Evolutionary conservation across 768 basidiomycete genomes (phyloP), one percentile per base, ranked within the genome.

Genomic region (Paxillus involutus): DNA sequence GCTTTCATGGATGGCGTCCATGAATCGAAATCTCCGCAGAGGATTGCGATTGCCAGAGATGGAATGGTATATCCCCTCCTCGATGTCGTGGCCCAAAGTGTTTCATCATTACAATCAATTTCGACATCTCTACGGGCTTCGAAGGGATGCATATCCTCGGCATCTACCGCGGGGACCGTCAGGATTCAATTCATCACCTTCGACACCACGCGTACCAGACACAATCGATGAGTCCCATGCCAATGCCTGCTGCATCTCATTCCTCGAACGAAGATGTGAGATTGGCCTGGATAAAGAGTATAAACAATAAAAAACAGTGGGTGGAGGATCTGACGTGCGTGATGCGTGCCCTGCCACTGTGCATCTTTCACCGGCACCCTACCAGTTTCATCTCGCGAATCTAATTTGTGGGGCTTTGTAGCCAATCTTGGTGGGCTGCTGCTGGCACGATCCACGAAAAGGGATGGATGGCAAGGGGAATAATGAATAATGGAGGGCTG

Each of bases 381-480:
- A 41, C 55, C 60, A 56, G 54, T 54, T 21, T 66, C 61, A 62
- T 55, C 51, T 55, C 63, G 61, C 52, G 54, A 56, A 65, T 63
- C 59, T 32, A 53, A 64, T 57, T 65, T 26, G 26, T 56, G 50
- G 60, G 58, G 63, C 61, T 46, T 42, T 35, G 21, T 50, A 57
- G 49, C 54, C 60, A 63, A 64, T 65, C 63, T 64, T 21, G 55
- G 59, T 33, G 52, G 21, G 44, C 49, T 36, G 42, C 58, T n/a
- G 44, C 13, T 44, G 26, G n/a, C 29, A 16, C 45, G 33, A 17
- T 35, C n/a, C 45, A 47, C 45, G 45, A 35, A 13, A 13, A 39
- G 17, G 17, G 16, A 17, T 42, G 6, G 6, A 26, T 26, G 26
- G 26, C 26, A 26, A 19, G 42, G 29, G 29, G 14, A 0, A 39